Conservation (phyloP, 1,139 yeast genomes). For the Hanseniaspora sp. region DNA sequence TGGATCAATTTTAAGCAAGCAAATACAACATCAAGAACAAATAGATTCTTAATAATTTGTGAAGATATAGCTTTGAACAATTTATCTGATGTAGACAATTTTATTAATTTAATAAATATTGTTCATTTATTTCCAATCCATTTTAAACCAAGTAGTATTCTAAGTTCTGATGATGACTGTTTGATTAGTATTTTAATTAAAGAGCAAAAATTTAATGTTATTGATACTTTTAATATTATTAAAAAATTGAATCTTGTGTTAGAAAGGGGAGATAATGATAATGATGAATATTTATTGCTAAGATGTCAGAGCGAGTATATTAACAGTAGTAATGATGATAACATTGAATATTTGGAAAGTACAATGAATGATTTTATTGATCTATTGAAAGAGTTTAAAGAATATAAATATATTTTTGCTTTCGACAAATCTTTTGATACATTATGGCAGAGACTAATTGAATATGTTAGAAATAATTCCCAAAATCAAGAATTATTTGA, state of each 20-base stretch:
- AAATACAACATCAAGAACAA: conserved; percentile 10
- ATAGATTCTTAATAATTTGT: conserved; percentile 5
- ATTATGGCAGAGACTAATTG: conserved; percentile 10
- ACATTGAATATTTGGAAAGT: conserved; percentile 8
- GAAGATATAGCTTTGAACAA: conserved; percentile 1
- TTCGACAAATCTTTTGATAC: background rate
- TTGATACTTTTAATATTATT: conserved; percentile 7
- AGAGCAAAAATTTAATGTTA: background rate
- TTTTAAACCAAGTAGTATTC: conserved; percentile 1
- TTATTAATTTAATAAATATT: background rate
- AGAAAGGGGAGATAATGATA: background rate
- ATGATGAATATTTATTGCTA: conserved; percentile 5
- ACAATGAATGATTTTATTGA: conserved; percentile 7
- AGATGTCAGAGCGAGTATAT: conserved; percentile 9
- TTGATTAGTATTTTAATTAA: background rate
- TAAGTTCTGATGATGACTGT: background rate
- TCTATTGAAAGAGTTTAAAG: conserved; percentile 9
- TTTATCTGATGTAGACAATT: background rate
- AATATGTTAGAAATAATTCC: background rate
- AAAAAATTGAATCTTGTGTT: conserved; percentile 1
- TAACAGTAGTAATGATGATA: background rate
- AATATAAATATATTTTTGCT: background rate
- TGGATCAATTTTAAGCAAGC: conserved; percentile 14
- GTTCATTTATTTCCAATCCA: conserved; percentile 9
- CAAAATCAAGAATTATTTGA: background rate